phyloP scores from a whole-genome alignment of 192 early-diverging fungal genomes.

The Entomortierella beljakovae region DNA sequence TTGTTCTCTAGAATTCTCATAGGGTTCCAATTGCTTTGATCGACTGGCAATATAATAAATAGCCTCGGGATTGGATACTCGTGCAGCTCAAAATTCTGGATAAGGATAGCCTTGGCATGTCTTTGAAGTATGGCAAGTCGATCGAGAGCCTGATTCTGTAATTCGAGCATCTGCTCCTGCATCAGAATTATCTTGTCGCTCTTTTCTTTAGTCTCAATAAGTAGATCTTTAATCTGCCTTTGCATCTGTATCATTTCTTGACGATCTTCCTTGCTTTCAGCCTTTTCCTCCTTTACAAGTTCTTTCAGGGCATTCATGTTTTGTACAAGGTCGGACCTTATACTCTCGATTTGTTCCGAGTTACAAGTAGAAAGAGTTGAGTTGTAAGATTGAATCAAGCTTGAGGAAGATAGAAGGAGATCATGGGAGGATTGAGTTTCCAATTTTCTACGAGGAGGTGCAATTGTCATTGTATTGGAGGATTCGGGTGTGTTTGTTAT shows the following conservation, averaged over 20 bases:
- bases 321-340: neutral
- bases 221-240: neutral
- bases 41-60: neutral
- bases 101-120: no score
- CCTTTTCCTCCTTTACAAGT: no score
- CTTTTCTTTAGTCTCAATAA: constrained; percentile 2
- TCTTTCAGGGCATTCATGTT: neutral
- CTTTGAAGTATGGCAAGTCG: neutral
- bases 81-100: no score
- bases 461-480: neutral
- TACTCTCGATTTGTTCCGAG: neutral
- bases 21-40: neutral
- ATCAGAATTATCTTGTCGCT: neutral
- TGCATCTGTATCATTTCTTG: neutral
- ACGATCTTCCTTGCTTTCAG: no score
- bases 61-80: no score
- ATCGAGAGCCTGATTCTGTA: neutral
- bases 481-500: no score
- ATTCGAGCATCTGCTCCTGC: neutral
- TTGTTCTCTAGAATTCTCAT: neutral
- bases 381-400: neutral
- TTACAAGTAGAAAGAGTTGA: neutral
- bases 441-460: no score
- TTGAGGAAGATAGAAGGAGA: neutral
- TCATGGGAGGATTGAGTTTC: neutral